Evolutionary conservation across 768 basidiomycete species (phyloP).

Genomic region (Daedalea quercina): DNA sequence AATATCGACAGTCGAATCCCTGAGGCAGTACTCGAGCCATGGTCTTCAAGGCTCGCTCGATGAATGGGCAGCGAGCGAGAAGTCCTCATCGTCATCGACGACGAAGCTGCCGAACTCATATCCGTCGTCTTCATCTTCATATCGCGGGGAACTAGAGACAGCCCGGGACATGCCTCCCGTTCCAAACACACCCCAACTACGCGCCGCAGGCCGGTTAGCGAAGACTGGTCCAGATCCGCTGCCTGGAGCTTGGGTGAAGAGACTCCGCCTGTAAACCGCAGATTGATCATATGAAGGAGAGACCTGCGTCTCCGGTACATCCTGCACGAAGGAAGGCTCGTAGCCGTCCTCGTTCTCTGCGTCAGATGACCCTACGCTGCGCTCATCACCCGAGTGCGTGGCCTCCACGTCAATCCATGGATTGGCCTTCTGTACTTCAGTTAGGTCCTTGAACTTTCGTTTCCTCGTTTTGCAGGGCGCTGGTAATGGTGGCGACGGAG

Average conservation of each 20-base stretch:
- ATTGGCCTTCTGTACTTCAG: conserved; percentile 31
- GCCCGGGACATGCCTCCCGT: no score
- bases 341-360: conserved; percentile 58
- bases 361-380: conserved; percentile 54
- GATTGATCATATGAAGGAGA: conserved; percentile 71
- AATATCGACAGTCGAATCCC: neutral
- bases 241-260: conserved; percentile 61
- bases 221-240: conserved; percentile 42
- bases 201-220: conserved; percentile 33
- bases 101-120: conserved; percentile 77
- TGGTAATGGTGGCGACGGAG: conserved; percentile 15
- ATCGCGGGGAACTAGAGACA: conserved; percentile 57
- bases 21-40: neutral
- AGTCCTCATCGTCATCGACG: conserved; percentile 71
- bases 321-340: conserved; percentile 60
- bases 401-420: conserved; percentile 65
- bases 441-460: conserved; percentile 22
- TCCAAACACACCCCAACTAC: no score
- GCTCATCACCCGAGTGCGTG: conserved; percentile 75
- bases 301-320: conserved; percentile 58
- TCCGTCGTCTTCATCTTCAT: conserved; percentile 47
- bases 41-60: conserved; percentile 1
- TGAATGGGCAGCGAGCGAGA: conserved; percentile 29
- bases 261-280: conserved; percentile 59
- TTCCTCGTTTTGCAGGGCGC: conserved; percentile 19